A percentile compares a stretch with the other conserved stretches of the same genome.
Evolutionary conservation across 176 grass and related monocot genomes (phyloP).

Genomic region (Bolboschoenus planiculmis): DNA sequence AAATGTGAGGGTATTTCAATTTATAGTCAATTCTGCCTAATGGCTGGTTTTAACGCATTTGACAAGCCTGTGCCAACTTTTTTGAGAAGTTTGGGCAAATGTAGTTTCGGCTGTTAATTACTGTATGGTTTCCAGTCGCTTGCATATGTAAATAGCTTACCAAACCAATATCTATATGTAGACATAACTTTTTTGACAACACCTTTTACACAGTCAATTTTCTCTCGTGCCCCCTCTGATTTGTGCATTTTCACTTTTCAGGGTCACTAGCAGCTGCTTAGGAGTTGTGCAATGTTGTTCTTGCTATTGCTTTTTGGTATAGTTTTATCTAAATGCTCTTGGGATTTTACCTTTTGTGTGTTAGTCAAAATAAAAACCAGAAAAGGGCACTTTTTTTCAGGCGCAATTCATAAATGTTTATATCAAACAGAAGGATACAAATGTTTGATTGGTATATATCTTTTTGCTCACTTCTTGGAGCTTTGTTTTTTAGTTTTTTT

Average conservation of each 20-base stretch:
- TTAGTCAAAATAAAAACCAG: neutral
- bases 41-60: neutral
- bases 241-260: neutral
- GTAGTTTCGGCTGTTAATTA: neutral
- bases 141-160: conserved; percentile 1
- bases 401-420: neutral
- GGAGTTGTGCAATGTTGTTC: neutral
- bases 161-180: neutral
- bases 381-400: neutral
- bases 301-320: neutral
- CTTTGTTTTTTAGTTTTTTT: neutral
- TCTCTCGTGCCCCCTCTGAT: neutral
- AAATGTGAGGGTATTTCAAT: neutral
- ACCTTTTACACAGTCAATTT: neutral
- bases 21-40: neutral
- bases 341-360: neutral
- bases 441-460: neutral
- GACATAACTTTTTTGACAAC: neutral
- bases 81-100: neutral
- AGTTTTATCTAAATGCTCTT: neutral
- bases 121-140: neutral
- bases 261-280: neutral
- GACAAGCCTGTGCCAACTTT: neutral
- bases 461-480: neutral
- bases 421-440: neutral